Evolutionary conservation across 2,329 filamentous ascomycete genomes (phyloP).

Genomic region (Curvularia verruculosa): DNA sequence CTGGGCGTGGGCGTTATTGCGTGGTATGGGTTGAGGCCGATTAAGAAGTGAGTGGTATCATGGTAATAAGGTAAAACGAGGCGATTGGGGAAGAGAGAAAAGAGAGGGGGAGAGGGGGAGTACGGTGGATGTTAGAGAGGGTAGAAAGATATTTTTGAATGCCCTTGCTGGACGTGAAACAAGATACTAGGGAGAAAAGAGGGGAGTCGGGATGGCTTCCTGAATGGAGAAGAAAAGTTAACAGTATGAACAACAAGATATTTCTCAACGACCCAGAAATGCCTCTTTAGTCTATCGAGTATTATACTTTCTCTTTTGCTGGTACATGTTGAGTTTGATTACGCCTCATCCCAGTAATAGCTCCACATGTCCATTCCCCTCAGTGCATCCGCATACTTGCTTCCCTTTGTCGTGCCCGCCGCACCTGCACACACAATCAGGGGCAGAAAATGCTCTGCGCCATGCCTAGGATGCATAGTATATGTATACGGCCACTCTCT

Average conservation of each 20-base stretch:
- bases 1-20: constrained; percentile 70
- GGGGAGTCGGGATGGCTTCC: too few relatives aligned
- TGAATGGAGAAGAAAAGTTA: too few relatives aligned
- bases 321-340: not conserved
- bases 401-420: constrained; percentile 51
- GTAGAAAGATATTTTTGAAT: too few relatives aligned
- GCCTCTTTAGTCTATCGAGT: too few relatives aligned
- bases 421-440: constrained; percentile 63
- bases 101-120: too few relatives aligned
- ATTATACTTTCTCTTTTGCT: too few relatives aligned
- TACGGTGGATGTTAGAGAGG: too few relatives aligned
- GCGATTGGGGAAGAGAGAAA: not conserved
- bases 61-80: not conserved
- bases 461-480: constrained; percentile 61
- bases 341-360: constrained; percentile 59
- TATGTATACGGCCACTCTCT: constrained; percentile 56
- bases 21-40: constrained; percentile 65
- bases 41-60: constrained; percentile 8
- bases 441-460: constrained; percentile 66
- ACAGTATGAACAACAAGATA: too few relatives aligned
- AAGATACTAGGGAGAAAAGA: too few relatives aligned
- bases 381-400: constrained; percentile 58
- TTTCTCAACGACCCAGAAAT: too few relatives aligned
- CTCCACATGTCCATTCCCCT: constrained; percentile 59
- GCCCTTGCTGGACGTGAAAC: too few relatives aligned